phyloP scores from a whole-genome alignment of 371 early-diverging fungal genomes.

The Parasitella parasitica region DNA sequence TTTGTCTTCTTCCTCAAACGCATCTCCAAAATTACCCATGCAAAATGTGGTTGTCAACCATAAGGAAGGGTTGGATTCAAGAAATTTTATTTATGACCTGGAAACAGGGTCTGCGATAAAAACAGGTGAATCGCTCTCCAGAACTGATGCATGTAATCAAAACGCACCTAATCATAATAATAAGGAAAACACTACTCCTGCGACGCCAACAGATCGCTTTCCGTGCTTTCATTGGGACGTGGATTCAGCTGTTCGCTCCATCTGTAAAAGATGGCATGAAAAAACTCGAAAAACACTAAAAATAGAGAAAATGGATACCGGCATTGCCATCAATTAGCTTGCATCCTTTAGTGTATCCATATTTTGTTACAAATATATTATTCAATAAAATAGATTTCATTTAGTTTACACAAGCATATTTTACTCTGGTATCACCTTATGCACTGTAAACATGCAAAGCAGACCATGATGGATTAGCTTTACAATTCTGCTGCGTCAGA shows the following conservation, averaged over 20 bases:
- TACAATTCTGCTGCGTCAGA: too few species aligned
- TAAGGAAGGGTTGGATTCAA: constrained; percentile 1
- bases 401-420: background rate
- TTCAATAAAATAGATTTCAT: background rate
- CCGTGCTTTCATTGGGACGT: constrained; percentile 29
- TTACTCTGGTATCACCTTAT: too few species aligned
- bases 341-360: too few species aligned
- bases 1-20: background rate
- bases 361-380: background rate
- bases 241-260: constrained; percentile 6
- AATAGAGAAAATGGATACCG: background rate
- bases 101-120: background rate
- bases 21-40: background rate
- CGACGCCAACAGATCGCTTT: constrained; percentile 10
- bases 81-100: constrained; percentile 3
- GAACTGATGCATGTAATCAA: background rate
- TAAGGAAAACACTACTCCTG: background rate
- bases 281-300: background rate
- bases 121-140: background rate
- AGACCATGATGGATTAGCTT: too few species aligned
- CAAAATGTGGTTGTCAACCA: background rate
- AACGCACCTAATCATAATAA: background rate
- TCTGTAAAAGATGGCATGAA: constrained; percentile 8
- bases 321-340: background rate
- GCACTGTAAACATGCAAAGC: too few species aligned